Conservation (phyloP, 2,329 filamentous ascomycete genomes). For the Dactylonectria macrodidyma region DNA sequence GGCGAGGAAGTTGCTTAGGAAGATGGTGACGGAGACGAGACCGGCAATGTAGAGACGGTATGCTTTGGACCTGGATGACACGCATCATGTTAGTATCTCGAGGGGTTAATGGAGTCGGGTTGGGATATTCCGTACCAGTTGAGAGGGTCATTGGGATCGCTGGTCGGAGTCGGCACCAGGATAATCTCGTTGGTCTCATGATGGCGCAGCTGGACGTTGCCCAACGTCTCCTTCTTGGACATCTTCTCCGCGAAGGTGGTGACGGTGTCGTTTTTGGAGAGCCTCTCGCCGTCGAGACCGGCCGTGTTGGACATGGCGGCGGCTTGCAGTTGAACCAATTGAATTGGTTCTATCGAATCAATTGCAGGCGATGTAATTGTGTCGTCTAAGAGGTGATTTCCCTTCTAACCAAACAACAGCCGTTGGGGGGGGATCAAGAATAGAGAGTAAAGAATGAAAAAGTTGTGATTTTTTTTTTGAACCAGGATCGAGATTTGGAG, state of each 20-base stretch:
- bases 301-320: not conserved
- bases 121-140: conserved; percentile 50
- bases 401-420: no score
- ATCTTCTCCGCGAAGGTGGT: not conserved
- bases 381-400: not conserved
- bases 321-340: not conserved
- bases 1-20: conserved; percentile 35
- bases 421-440: not conserved
- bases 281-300: not conserved
- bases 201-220: conserved; percentile 33
- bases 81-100: not conserved
- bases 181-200: conserved; percentile 59
- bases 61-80: conserved; percentile 51
- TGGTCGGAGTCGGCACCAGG: conserved; percentile 61
- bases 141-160: conserved; percentile 63
- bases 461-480: not conserved
- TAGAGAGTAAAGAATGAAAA: not conserved
- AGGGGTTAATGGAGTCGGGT: not conserved
- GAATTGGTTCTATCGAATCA: not conserved
- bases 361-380: not conserved
- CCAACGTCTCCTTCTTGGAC: conserved; percentile 28
- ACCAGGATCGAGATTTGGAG: not conserved
- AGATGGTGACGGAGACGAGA: conserved; percentile 34
- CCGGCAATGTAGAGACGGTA: conserved; percentile 34
- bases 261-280: conserved; percentile 22